phyloP scores from a whole-genome alignment of 2,329 filamentous ascomycete genomes.

The Phialocephala subalpina region DNA sequence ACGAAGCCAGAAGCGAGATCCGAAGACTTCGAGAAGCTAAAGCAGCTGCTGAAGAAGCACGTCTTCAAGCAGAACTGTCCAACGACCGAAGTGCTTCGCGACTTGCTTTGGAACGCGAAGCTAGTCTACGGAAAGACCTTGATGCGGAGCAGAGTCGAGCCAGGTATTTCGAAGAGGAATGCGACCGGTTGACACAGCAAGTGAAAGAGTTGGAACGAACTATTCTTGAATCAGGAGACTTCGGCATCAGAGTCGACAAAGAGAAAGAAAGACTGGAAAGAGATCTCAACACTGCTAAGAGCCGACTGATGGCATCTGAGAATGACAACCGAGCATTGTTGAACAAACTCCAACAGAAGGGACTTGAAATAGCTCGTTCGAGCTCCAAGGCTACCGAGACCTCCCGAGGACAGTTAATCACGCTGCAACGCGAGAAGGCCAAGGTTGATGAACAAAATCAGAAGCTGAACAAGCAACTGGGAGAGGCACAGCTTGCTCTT shows the following conservation, averaged over 20 bases:
- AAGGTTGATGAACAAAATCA: constrained; percentile 84
- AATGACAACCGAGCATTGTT: constrained; percentile 95
- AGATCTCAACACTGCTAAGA: constrained; percentile 90
- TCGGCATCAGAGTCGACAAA: constrained; percentile 89
- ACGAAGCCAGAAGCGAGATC: constrained; percentile 87
- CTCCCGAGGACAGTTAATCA: constrained; percentile 77
- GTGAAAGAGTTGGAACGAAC: constrained; percentile 87
- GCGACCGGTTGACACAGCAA: constrained; percentile 76
- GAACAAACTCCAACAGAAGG: constrained; percentile 97
- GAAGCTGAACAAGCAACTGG: constrained; percentile 83
- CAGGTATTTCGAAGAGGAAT: constrained; percentile 82
- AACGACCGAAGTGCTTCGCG: constrained; percentile 82
- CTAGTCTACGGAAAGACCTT: constrained; percentile 79
- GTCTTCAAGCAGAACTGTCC: constrained; percentile 80
- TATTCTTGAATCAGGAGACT: constrained; percentile 88
- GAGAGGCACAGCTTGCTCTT: constrained; percentile 83
- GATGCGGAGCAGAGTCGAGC: constrained; percentile 80
- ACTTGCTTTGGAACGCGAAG: constrained; percentile 81
- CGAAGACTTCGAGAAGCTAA: constrained; percentile 84
- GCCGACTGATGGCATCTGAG: constrained; percentile 87
- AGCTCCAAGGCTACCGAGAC: constrained; percentile 86
- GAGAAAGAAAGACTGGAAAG: constrained; percentile 92
- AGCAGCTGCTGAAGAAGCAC: constrained; percentile 84
- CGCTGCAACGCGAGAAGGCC: constrained; percentile 83
- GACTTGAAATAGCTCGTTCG: constrained; percentile 91